Percentiles rank a stretch among this genome's conserved stretches.
These are phyloP conservation scores for Aspergillus fijiensis DNA, from an alignment of 2,329 filamentous ascomycete genomes.

Conservation along the genomic window DNA sequence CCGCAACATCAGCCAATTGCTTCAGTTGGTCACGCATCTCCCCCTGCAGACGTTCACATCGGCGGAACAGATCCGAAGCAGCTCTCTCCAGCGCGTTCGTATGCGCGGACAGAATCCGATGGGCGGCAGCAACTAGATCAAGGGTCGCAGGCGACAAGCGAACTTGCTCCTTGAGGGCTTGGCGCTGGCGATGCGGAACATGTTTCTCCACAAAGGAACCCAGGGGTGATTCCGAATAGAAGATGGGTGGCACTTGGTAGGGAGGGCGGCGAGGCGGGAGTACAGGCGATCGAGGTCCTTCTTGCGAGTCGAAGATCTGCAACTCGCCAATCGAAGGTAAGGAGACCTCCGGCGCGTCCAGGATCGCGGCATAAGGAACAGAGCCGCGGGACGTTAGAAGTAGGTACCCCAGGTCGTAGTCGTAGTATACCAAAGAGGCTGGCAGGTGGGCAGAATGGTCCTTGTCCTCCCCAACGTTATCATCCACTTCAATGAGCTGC, in stretches of 20 bases:
- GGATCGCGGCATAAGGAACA: slow-evolving; percentile 51
- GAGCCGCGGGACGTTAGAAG: slow-evolving; percentile 52
- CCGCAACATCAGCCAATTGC: slow-evolving; percentile 46
- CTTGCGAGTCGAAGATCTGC: slow-evolving; percentile 26
- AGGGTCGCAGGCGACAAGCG: slow-evolving; percentile 50
- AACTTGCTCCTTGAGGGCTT: slow-evolving; percentile 46
- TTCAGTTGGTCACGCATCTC: slow-evolving; percentile 50
- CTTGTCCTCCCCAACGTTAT: slow-evolving; percentile 23
- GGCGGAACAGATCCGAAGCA: slow-evolving; percentile 53
- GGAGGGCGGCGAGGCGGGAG: slow-evolving; percentile 40
- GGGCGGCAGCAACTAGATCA: slow-evolving; percentile 48
- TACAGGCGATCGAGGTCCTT: slow-evolving; percentile 23
- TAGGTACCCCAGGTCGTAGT: slow-evolving; percentile 59
- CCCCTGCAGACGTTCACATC: slow-evolving; percentile 49
- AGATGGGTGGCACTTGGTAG: slow-evolving; percentile 43
- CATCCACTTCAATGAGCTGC: slow-evolving; percentile 45
- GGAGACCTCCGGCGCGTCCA: slow-evolving; percentile 49
- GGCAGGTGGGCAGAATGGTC: slow-evolving; percentile 41
- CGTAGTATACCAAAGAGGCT: slow-evolving; percentile 54
- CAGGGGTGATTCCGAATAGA: slow-evolving; percentile 42
- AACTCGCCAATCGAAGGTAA: slow-evolving; percentile 30
- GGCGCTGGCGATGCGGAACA: slow-evolving; percentile 44
- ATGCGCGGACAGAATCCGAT: slow-evolving; percentile 48
- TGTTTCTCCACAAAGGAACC: slow-evolving; percentile 44
- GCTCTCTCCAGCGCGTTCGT: slow-evolving; percentile 48